These are phyloP conservation scores for Hypoxylon rickii DNA, from an alignment of 495 filamentous ascomycete species.

Conservation along the genomic window DNA sequence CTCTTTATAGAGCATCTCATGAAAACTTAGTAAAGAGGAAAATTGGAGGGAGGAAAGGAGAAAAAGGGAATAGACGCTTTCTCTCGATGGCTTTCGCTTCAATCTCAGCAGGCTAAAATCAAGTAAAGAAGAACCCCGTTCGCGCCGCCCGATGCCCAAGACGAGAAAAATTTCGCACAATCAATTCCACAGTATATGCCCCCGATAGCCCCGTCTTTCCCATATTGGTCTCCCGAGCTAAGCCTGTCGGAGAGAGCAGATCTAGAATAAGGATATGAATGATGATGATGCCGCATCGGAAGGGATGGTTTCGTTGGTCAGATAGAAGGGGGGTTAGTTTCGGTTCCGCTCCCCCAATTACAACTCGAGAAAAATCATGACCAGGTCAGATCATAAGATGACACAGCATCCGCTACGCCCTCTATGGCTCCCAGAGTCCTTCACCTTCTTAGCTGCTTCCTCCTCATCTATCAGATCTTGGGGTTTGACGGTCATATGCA, in stretches of 20 bases:
- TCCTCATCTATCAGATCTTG: slow-evolving; percentile 90
- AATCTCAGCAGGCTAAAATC: slow-evolving; percentile 25
- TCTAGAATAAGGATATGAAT: slow-evolving; percentile 25
- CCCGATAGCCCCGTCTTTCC: slow-evolving; percentile 5
- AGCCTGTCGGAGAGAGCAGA: slow-evolving; percentile 2
- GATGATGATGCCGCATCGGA: slow-evolving; percentile 28
- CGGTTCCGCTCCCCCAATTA: not conserved
- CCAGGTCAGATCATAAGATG: slow-evolving; percentile 57
- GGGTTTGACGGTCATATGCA: slow-evolving; percentile 92
- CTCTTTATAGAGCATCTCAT: too few relatives aligned
- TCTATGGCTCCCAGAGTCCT: slow-evolving; percentile 61
- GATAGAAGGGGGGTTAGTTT: not conserved
- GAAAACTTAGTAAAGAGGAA: too few relatives aligned
- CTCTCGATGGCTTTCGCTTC: slow-evolving; percentile 17
- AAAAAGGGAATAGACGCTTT: too few relatives aligned
- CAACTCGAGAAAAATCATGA: not conserved
- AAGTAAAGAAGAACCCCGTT: slow-evolving; percentile 7
- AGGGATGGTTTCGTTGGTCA: slow-evolving; percentile 7
- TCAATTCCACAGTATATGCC: slow-evolving; percentile 28
- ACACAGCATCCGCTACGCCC: slow-evolving; percentile 81
- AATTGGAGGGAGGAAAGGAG: too few relatives aligned
- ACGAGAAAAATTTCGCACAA: slow-evolving; percentile 15
- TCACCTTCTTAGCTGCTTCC: slow-evolving; percentile 73
- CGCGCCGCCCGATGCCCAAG: slow-evolving; percentile 34
- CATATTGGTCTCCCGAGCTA: slow-evolving; percentile 7